These are phyloP conservation scores for Coemansia sp. DNA, from an alignment of 192 early-diverging fungal genomes.

Conservation along the genomic window DNA sequence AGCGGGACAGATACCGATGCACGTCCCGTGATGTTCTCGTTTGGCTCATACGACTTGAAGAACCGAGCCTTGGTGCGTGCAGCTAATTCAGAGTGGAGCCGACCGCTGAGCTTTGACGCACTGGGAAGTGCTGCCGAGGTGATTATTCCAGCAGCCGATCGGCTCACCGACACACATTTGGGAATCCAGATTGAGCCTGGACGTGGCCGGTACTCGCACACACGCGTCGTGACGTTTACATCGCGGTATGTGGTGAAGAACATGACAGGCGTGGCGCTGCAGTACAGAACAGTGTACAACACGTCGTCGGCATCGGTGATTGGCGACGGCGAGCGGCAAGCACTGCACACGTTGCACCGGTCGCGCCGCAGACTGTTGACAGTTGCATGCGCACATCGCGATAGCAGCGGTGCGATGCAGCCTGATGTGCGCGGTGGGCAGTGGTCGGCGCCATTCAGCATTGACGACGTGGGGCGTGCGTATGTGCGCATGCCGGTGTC, in stretches of 20 bases:
- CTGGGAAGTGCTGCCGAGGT: conserved; percentile 84
- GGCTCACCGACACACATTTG: conserved; percentile 63
- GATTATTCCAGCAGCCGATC: conserved; percentile 56
- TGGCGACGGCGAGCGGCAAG: conserved; percentile 55
- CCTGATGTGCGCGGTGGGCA: conserved; percentile 45
- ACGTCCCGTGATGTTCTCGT: conserved; percentile 85
- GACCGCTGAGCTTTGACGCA: conserved; percentile 92
- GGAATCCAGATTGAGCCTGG: conserved; percentile 87
- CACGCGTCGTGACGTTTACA: conserved; percentile 85
- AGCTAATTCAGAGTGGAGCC: conserved; percentile 75
- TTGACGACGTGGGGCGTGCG: conserved; percentile 82
- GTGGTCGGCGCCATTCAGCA: conserved; percentile 85
- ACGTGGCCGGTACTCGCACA: conserved; percentile 78
- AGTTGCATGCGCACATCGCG: conserved; percentile 58
- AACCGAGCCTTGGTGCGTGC: conserved; percentile 80
- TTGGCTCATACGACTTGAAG: conserved; percentile 76
- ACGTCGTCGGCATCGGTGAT: conserved; percentile 47
- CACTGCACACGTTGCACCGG: conserved; percentile 68
- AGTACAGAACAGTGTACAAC: conserved; percentile 71
- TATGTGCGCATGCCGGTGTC: conserved; percentile 70
- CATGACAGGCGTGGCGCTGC: conserved; percentile 64
- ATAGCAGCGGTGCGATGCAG: not conserved
- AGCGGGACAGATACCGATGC: not conserved
- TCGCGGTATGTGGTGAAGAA: conserved; percentile 91
- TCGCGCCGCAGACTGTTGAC: conserved; percentile 65